These are phyloP conservation scores for Chlorella sp. DNA, from an alignment of 139 green algal species.

Conservation along the genomic window DNA sequence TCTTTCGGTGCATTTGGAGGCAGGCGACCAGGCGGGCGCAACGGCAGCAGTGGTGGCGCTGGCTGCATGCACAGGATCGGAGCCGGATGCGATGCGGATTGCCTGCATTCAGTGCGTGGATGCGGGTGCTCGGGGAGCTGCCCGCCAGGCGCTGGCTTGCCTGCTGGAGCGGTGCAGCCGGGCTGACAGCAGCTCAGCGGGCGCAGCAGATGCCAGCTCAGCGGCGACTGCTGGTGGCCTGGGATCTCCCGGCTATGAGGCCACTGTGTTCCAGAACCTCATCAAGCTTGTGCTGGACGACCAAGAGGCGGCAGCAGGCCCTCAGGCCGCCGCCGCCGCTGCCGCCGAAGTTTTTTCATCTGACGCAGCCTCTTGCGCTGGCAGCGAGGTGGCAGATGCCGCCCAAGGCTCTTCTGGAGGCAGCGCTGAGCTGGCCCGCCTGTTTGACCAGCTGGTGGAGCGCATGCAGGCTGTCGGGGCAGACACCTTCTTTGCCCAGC, in stretches of 20 bases:
- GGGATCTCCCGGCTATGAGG: constrained; percentile 22
- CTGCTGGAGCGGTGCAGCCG: constrained; percentile 8
- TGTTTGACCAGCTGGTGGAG: not conserved
- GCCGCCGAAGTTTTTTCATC: no score
- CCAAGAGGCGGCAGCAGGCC: not conserved
- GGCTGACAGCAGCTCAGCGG: not conserved
- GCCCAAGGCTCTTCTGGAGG: no score
- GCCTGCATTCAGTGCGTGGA: constrained; percentile 28
- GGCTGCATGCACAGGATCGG: not conserved
- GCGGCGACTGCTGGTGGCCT: not conserved
- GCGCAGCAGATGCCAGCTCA: not conserved
- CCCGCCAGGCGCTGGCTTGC: not conserved
- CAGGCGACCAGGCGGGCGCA: not conserved
- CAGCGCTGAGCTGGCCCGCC: constrained; percentile 18
- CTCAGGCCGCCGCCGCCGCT: not conserved
- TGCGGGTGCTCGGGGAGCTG: not conserved
- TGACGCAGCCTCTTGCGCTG: not conserved
- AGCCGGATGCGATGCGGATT: constrained; percentile 12
- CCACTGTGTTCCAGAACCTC: constrained; percentile 41
- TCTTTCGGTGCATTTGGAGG: constrained; percentile 5
- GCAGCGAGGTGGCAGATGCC: no score
- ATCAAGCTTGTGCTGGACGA: constrained; percentile 32
- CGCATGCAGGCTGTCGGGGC: constrained; percentile 21
- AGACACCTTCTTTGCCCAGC: constrained; percentile 3
- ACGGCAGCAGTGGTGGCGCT: constrained; percentile 4